Conservation (phyloP, 2,329 filamentous ascomycete genomes). For the Pseudocercospora eumusae region DNA sequence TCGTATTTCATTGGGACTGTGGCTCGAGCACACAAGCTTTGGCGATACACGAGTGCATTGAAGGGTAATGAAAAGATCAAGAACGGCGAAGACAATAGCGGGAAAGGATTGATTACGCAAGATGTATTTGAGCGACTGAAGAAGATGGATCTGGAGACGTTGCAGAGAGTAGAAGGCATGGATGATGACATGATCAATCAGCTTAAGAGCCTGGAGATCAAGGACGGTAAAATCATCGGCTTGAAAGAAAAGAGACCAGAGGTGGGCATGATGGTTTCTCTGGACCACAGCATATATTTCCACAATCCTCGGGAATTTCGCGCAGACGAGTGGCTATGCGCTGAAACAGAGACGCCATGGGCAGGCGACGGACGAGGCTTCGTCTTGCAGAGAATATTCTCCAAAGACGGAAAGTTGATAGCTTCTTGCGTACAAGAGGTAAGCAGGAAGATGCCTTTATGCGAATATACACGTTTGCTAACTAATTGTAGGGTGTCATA, state of each 20-base stretch:
- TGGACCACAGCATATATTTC: conserved; percentile 69
- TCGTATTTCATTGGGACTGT: conserved; percentile 92
- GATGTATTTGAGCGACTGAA: conserved; percentile 50
- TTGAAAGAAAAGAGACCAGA: conserved; percentile 58
- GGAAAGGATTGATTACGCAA: conserved; percentile 37
- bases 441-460: conserved; percentile 19
- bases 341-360: conserved; percentile 80
- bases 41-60: conserved; percentile 60
- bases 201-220: conserved; percentile 45
- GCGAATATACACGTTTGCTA: conserved; percentile 25
- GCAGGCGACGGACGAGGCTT: conserved; percentile 74
- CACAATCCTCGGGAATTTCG: conserved; percentile 53
- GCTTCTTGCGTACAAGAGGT: conserved; percentile 81
- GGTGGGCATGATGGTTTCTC: conserved; percentile 81
- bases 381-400: conserved; percentile 73
- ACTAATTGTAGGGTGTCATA: conserved; percentile 51
- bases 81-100: conserved; percentile 20
- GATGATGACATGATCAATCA: conserved; percentile 57
- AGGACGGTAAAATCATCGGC: conserved; percentile 46
- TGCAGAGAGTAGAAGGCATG: conserved; percentile 47
- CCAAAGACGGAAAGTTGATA: conserved; percentile 68
- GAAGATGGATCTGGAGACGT: conserved; percentile 47
- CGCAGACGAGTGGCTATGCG: conserved; percentile 72
- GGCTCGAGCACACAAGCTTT: conserved; percentile 75
- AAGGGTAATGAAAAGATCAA: conserved; percentile 27